Evolutionary conservation across 2,329 filamentous ascomycete genomes (phyloP).

Genomic region (Coccinonectria pachysandricola): DNA sequence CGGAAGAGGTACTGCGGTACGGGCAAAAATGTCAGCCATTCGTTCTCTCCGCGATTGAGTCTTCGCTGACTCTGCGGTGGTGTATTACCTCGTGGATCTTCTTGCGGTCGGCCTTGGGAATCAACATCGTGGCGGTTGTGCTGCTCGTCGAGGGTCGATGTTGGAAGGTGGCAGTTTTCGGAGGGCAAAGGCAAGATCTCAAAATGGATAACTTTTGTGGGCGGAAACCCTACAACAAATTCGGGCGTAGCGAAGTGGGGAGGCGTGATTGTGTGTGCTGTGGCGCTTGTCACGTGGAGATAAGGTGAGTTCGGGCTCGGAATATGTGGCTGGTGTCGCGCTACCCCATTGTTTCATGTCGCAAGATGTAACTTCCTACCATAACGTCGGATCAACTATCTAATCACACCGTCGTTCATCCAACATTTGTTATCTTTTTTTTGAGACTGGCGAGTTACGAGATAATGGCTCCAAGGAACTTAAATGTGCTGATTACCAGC

Average conservation of each 20-base stretch:
- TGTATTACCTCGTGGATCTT: slow-evolving; percentile 78
- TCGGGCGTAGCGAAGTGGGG: slow-evolving; percentile 26
- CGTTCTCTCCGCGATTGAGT: slow-evolving; percentile 15
- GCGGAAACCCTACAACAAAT: slow-evolving; percentile 32
- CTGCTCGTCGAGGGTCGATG: slow-evolving; percentile 37
- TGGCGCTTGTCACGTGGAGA: slow-evolving; percentile 24
- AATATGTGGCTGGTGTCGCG: slow-evolving; percentile 8
- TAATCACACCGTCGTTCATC: too few species aligned
- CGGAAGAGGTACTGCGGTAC: slow-evolving; percentile 99
- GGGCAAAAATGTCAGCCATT: slow-evolving; percentile 29
- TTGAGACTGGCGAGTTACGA: not conserved
- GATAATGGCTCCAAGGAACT: slow-evolving; percentile 43
- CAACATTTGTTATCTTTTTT: not conserved
- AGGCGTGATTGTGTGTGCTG: slow-evolving; percentile 17
- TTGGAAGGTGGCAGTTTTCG: slow-evolving; percentile 34
- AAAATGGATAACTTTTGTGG: slow-evolving; percentile 38
- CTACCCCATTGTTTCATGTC: too few species aligned
- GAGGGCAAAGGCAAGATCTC: slow-evolving; percentile 26
- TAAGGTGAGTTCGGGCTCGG: slow-evolving; percentile 9
- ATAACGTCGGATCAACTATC: too few species aligned
- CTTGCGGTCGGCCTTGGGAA: slow-evolving; percentile 99
- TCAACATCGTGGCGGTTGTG: slow-evolving; percentile 70
- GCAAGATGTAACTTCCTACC: too few species aligned
- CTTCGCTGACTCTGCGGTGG: slow-evolving; percentile 6
- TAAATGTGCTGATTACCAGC: slow-evolving; percentile 79